Evolutionary conservation across 257 asterid genomes (phyloP).

Genomic region (Petrea volubilis): DNA sequence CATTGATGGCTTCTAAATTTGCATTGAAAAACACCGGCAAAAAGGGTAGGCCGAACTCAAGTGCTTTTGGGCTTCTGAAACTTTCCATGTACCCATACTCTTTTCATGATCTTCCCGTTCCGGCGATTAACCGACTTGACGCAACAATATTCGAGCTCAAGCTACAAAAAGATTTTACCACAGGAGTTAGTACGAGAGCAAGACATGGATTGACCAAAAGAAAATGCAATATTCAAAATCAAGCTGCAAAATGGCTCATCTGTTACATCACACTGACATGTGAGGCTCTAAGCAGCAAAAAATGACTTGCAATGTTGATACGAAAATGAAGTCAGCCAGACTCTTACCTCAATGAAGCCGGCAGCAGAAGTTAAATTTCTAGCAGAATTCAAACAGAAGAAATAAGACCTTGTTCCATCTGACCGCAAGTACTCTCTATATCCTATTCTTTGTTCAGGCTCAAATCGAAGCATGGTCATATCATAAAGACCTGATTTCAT

Average conservation of each 20-base stretch:
- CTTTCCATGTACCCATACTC: slow-evolving; percentile 98
- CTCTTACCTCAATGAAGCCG: slow-evolving; percentile 78
- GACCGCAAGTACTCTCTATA: slow-evolving; percentile 78
- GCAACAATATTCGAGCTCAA: slow-evolving; percentile 93
- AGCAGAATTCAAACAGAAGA: slow-evolving; percentile 72
- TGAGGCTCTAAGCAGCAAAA: not conserved
- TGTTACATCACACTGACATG: too few relatives aligned
- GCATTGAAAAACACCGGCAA: too few relatives aligned
- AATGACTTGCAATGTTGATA: not conserved
- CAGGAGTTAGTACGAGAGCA: not conserved
- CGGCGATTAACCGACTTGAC: slow-evolving; percentile 76
- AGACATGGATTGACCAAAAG: not conserved
- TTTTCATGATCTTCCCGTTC: slow-evolving; percentile 77
- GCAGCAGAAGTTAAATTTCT: slow-evolving; percentile 57
- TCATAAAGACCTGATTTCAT: slow-evolving; percentile 74
- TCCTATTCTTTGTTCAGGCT: slow-evolving; percentile 72
- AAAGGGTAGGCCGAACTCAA: not conserved
- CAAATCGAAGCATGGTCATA: slow-evolving; percentile 96
- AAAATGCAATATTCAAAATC: too few relatives aligned
- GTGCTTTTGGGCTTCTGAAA: slow-evolving; percentile 57
- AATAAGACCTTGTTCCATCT: slow-evolving; percentile 92
- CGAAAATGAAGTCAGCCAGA: not conserved
- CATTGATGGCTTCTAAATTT: too few relatives aligned
- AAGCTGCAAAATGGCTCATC: too few relatives aligned
- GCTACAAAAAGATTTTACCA: slow-evolving; percentile 39